A percentile compares a stretch with the other conserved stretches of the same genome.
Conservation (phyloP, 2,329 filamentous ascomycete species). For the Cytospora leucostoma region DNA sequence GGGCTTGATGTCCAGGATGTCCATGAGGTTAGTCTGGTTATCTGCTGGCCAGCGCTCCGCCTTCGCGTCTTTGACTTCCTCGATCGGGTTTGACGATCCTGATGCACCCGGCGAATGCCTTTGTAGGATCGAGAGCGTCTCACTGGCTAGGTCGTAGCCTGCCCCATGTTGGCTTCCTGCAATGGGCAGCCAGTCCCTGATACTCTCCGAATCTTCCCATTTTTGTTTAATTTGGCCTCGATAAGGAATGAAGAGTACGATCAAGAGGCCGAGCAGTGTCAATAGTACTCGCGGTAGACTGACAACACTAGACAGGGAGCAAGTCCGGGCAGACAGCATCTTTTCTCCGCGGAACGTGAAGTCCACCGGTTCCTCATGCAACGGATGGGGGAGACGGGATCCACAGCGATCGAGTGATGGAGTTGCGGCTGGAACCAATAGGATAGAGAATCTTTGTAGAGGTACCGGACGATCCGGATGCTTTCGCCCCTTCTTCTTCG, state of each 20-base stretch:
- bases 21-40: not conserved
- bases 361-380: not conserved
- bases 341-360: not conserved
- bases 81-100: not conserved
- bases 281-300: not conserved
- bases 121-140: not conserved
- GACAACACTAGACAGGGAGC: constrained; percentile 1
- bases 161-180: not conserved
- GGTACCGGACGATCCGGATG: too few species aligned
- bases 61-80: not conserved
- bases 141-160: not conserved
- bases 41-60: constrained; percentile 4
- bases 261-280: not conserved
- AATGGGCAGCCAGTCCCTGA: not conserved
- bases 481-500: too few species aligned
- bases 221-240: not conserved
- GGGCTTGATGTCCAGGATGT: constrained; percentile 3
- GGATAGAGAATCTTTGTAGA: too few species aligned
- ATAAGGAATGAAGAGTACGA: not conserved
- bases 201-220: not conserved
- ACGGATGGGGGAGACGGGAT: not conserved
- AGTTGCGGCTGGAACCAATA: too few species aligned
- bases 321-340: not conserved
- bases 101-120: not conserved
- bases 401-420: too few species aligned